Evolutionary conservation across 257 asterid genomes (phyloP).

Genomic region (Plantago elongata): DNA sequence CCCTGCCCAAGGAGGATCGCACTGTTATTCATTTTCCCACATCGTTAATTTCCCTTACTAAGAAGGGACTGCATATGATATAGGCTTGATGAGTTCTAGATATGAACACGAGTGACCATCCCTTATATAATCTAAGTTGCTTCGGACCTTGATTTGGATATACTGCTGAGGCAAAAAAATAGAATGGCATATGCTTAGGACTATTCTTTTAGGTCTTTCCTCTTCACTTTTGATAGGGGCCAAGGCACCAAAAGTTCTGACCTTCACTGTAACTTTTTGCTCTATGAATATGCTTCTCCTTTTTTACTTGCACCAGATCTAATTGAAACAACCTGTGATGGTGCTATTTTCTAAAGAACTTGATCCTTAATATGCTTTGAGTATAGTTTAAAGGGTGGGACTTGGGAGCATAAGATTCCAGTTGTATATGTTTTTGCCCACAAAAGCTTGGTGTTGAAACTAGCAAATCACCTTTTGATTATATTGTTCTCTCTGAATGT

Average conservation of each 20-base stretch:
- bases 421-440: conserved; percentile 17
- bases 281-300: conserved; percentile 40
- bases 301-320: conserved; percentile 17
- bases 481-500: background rate
- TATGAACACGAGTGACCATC: conserved; percentile 11
- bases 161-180: conserved; percentile 31
- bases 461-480: background rate
- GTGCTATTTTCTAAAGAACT: conserved; percentile 23
- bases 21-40: conserved; percentile 45
- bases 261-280: conserved; percentile 26
- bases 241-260: conserved; percentile 30
- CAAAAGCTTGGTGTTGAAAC: conserved; percentile 8
- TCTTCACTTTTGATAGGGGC: conserved; percentile 32
- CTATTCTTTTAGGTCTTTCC: conserved; percentile 26
- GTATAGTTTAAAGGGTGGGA: background rate
- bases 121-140: conserved; percentile 17
- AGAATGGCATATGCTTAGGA: conserved; percentile 41
- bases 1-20: conserved; percentile 49
- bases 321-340: conserved; percentile 18
- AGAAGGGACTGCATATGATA: background rate
- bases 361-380: conserved; percentile 27
- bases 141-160: conserved; percentile 45
- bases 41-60: conserved; percentile 18
- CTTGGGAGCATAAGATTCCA: conserved; percentile 24
- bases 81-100: conserved; percentile 9